phyloP scores from a whole-genome alignment of 768 basidiomycete genomes.

The Pleurotus salmoneostramineus region DNA sequence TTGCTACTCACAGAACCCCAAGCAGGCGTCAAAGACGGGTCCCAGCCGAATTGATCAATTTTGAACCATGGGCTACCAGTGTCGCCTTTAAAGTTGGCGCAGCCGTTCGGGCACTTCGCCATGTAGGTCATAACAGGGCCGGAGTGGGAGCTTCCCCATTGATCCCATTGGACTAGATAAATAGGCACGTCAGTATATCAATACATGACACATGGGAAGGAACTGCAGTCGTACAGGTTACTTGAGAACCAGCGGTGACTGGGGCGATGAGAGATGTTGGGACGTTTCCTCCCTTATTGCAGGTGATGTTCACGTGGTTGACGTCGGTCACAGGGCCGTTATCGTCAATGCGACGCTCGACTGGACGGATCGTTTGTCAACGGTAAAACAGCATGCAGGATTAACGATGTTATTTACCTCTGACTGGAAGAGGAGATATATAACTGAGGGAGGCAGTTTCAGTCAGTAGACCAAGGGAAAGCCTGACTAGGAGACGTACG shows the following conservation, averaged over 20 bases:
- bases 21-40: conserved; percentile 9
- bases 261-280: conserved; percentile 13
- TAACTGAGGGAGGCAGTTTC: conserved; percentile 1
- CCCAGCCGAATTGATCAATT: conserved; percentile 10
- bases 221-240: conserved; percentile 10
- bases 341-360: conserved; percentile 9
- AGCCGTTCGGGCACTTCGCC: conserved; percentile 16
- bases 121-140: conserved; percentile 17
- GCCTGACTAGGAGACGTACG: conserved; percentile 1
- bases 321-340: conserved; percentile 16
- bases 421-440: conserved; percentile 3
- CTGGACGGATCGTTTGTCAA: neutral
- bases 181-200: neutral
- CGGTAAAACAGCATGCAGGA: neutral
- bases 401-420: neutral
- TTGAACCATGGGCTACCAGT: conserved; percentile 14
- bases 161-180: conserved; percentile 13
- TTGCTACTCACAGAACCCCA: conserved; percentile 14
- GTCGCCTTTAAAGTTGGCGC: conserved; percentile 18
- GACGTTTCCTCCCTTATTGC: conserved; percentile 18
- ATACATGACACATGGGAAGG: neutral
- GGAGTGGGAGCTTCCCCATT: conserved; percentile 11
- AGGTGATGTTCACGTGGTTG: conserved; percentile 12
- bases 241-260: conserved; percentile 14
- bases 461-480: neutral